Evolutionary conservation across 1,284 basidiomycete species (phyloP).

Genomic region (Xerocomus tenax): DNA sequence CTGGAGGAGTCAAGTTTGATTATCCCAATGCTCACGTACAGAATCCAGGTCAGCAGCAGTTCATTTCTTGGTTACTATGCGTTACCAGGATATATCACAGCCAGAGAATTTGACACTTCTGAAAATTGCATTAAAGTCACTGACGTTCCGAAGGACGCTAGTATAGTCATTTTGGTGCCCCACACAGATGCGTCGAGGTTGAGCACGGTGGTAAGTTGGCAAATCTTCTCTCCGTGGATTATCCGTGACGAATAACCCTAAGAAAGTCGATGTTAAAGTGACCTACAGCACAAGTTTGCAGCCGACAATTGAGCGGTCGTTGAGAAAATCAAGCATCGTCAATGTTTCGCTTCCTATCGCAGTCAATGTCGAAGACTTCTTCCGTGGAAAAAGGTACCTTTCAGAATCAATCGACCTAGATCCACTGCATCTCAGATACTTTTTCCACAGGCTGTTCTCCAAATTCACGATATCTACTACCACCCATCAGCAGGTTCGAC

Average conservation of each 20-base stretch:
- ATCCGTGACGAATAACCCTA: slow-evolving; percentile 5
- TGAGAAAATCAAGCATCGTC: slow-evolving; percentile 48
- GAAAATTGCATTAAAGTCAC: slow-evolving; percentile 42
- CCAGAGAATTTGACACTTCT: slow-evolving; percentile 28
- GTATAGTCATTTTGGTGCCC: slow-evolving; percentile 47
- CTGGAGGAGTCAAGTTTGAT: slow-evolving; percentile 46
- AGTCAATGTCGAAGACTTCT: slow-evolving; percentile 82
- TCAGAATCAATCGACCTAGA: background rate
- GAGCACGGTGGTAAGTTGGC: slow-evolving; percentile 43
- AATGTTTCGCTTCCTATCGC: slow-evolving; percentile 64
- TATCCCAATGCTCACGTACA: slow-evolving; percentile 39
- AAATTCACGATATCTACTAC: slow-evolving; percentile 73
- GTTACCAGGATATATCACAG: slow-evolving; percentile 5
- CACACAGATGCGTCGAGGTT: slow-evolving; percentile 54
- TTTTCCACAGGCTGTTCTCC: slow-evolving; percentile 55
- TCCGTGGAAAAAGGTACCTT: slow-evolving; percentile 56
- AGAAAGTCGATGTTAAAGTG: slow-evolving; percentile 58
- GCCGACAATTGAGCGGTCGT: slow-evolving; percentile 42
- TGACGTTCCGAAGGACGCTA: slow-evolving; percentile 39
- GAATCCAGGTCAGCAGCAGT: slow-evolving; percentile 30
- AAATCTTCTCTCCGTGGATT: background rate
- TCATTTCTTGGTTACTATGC: slow-evolving; percentile 1
- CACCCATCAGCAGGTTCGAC: slow-evolving; percentile 61
- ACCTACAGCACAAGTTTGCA: slow-evolving; percentile 55
- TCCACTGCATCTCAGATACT: slow-evolving; percentile 1